phyloP scores from a whole-genome alignment of 306 rosid species.

The Prunus mira region DNA sequence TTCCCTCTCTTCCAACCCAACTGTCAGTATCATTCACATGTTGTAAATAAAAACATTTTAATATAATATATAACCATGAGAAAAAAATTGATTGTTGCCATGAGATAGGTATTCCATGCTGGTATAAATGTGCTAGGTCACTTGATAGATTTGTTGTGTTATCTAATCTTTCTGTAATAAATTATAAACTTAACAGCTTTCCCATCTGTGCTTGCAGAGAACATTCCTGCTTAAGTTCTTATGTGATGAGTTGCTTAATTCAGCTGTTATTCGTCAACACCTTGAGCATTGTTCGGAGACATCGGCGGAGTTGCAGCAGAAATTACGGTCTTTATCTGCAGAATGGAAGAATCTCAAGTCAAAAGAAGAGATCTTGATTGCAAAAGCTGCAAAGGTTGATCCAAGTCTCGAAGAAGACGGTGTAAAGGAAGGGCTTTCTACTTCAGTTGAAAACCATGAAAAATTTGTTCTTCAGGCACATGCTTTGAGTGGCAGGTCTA shows the following conservation, averaged over 20 bases:
- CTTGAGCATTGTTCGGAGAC: constrained; percentile 88
- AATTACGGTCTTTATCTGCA: constrained; percentile 57
- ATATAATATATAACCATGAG: no score
- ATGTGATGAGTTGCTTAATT: constrained; percentile 88
- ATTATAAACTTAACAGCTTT: background rate
- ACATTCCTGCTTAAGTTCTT: constrained; percentile 73
- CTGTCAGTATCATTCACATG: no score
- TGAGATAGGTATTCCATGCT: background rate
- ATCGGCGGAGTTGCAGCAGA: constrained; percentile 80
- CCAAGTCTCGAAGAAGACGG: constrained; percentile 45
- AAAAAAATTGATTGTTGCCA: no score
- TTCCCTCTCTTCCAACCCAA: no score
- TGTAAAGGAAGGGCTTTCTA: constrained; percentile 44
- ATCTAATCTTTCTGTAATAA: background rate
- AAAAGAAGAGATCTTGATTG: constrained; percentile 72
- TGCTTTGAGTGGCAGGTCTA: constrained; percentile 37
- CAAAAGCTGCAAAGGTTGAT: constrained; percentile 68
- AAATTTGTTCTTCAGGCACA: constrained; percentile 38
- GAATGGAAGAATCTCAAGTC: constrained; percentile 89
- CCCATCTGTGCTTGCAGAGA: constrained; percentile 60
- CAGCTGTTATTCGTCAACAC: constrained; percentile 73
- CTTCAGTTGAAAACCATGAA: constrained; percentile 38
- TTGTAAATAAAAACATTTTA: no score
- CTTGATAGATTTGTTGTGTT: background rate
- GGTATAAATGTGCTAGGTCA: background rate